Evolutionary conservation across 2,329 filamentous ascomycete species (phyloP), one percentile per base, ranked within the genome.

Genomic region (Exophiala aquamarina): DNA sequence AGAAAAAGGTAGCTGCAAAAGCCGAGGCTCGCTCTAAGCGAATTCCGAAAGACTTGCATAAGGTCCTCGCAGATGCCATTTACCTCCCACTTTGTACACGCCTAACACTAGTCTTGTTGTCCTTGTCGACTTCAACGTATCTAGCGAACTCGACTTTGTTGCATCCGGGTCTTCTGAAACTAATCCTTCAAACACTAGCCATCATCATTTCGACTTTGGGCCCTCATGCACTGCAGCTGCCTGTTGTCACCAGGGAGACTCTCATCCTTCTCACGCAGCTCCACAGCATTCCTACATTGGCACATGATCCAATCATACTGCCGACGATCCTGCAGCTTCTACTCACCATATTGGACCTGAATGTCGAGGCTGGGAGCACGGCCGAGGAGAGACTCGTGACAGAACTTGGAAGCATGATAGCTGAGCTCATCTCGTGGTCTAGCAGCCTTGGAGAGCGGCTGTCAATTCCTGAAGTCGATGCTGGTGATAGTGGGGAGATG

Each of bases 341-440:
- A 49, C 74, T 95, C 40, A 86, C 88, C 5, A 65, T 95, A 42
- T 68, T 98, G 11, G 89, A 96, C 61, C 77, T 95, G 29, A 95
- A 95, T 50, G 70, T 70, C 21, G 69, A 64, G 14, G 68, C 66
- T 4, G 71, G 70, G 4, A 63, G 62, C 15, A 66, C 63, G 4
- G 83, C 79, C 26, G 78, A 82, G 39, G 82, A 89, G 57, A 75
- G 82, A 2, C 66, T 98, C 2, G 92, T 89, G 39, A 81, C 83
- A 49, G 81, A 84, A 47, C 81, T 89, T 59, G 84, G 87, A 1
- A 81, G 82, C 46, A 83, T 92, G 65, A 71, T 97, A 17, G 76
- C 95, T 41, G 92, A 97, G 75, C 87, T 89, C 50, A 81, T 88
- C 59, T 87, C 89, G 61, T 98, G 93, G 93, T 86, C 88, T 1